These are phyloP conservation scores for Danielia oregonensis DNA, from an alignment of 805 yeast species.

Conservation along the genomic window DNA sequence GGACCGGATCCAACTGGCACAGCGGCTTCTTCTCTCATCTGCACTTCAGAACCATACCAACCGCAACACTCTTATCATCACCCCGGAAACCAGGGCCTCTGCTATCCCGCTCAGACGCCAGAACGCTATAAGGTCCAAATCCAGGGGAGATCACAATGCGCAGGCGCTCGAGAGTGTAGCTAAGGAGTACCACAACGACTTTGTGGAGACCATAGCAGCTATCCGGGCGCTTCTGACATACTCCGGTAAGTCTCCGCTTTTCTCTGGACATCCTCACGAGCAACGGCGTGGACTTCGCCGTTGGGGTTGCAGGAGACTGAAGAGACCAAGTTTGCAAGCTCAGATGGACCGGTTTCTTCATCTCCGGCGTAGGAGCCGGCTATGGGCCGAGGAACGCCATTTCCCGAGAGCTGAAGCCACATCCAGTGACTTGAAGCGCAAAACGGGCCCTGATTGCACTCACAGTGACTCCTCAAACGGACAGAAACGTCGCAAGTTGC, in stretches of 20 bases:
- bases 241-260: slow-evolving; percentile 10
- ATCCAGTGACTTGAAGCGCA: too few relatives aligned
- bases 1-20: slow-evolving; percentile 4
- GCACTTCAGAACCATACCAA: slow-evolving; percentile 24
- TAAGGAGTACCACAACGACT: slow-evolving; percentile 3
- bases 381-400: slow-evolving; percentile 2
- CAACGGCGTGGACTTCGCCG: neutral
- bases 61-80: slow-evolving; percentile 14
- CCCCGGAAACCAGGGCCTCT: neutral
- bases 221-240: slow-evolving; percentile 3
- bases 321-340: neutral
- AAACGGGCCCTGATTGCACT: too few relatives aligned
- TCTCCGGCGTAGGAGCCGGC: slow-evolving; percentile 1
- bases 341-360: slow-evolving; percentile 3
- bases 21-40: slow-evolving; percentile 23
- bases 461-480: neutral
- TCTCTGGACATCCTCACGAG: slow-evolving; percentile 3
- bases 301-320: neutral
- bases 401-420: too few relatives aligned
- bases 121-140: slow-evolving; percentile 25
- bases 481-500: neutral
- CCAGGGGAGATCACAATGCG: neutral
- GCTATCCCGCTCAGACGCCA: slow-evolving; percentile 30
- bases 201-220: slow-evolving; percentile 5
- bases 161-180: neutral